Evolutionary conservation across 177 flowering plant species (phyloP).

Genomic region (Vitis hybrid): DNA sequence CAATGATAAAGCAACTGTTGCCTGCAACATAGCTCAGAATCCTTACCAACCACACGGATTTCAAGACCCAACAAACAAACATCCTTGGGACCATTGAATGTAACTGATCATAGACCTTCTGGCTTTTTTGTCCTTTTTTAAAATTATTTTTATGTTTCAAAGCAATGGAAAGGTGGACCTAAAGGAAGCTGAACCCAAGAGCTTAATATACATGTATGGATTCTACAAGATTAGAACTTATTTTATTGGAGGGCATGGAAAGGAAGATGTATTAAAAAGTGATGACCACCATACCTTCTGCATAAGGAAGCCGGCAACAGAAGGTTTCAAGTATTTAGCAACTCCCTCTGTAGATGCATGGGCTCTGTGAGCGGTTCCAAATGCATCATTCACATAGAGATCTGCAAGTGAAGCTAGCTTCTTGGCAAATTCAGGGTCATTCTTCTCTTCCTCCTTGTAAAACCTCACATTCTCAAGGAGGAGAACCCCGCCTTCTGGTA

Average conservation of each 20-base stretch:
- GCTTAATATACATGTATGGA: background rate
- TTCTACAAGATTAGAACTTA: background rate
- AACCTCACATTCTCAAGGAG: conserved; percentile 91
- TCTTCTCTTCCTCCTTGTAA: conserved; percentile 92
- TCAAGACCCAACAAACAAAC: no score
- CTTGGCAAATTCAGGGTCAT: conserved; percentile 91
- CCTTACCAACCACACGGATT: no score
- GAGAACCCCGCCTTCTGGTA: conserved; percentile 82
- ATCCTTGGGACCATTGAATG: no score
- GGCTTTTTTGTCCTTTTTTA: no score
- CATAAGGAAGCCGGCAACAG: conserved; percentile 94
- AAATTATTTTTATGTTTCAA: no score
- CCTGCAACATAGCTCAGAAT: no score
- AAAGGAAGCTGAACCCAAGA: no score
- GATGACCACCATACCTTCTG: conserved; percentile 58
- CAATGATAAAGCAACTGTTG: no score
- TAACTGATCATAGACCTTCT: no score
- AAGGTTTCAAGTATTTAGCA: conserved; percentile 76
- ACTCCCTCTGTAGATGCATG: conserved; percentile 97
- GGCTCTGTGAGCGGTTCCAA: conserved; percentile 93
- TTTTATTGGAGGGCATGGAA: background rate
- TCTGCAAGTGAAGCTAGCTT: conserved; percentile 90
- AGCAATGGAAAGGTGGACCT: no score
- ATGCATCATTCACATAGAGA: conserved; percentile 89
- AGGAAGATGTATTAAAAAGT: background rate